Base-by-base conservation (phyloP, 495 filamentous ascomycete species). In the Geopyxis carbonaria region DNA sequence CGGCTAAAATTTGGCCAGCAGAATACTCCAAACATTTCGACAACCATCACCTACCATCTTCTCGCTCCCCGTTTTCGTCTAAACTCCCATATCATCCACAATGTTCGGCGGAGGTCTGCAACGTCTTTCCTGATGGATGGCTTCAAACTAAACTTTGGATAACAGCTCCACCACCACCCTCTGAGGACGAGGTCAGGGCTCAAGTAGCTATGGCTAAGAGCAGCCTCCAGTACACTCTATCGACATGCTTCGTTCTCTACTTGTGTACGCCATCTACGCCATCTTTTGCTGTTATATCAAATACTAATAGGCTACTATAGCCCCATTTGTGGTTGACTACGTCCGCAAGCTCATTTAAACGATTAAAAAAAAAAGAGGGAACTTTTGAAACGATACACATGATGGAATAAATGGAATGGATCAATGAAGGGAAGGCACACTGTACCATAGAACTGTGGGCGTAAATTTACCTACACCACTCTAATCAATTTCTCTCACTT, bases 281-380 rank as follows among this genome's bases (percentile, higher is more conserved):
- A 2, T 29, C 22, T 10, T 16, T 11, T n/a, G 15, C 22, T 28
- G 5, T 34, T 31, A 3, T 7, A 34, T 11, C 22, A 4, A 8
- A 14, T 23, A 22, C 33, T 48, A 24, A 56, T 49, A 27, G 14
- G 15, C 27, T 42, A 30, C 23, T 24, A 7, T 44, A 89, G 84
- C 80, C 38, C 84, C 84, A 41, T 91, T 91, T 62, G 69, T 75
- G 44, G 62, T 91, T 58, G 80, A 89, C 47, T 80, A 75, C 51
- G 67, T 78, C 45, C 70, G 61, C 50, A 80, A 78, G 58, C 63
- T 89, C 46, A 65, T 91, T 36, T 93, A 75, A 63, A 57, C 15
- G 22, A 22, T 19, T 21, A 20, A 35, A 25, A 40, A 31, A 18
- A 27, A 33, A 14, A 19, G 15, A 27, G 39, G 45, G 45, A 42